Evolutionary conservation across 164 flowering plant species (phyloP), one percentile per base, ranked within the genome.

Genomic region (Liriodendron chinense): DNA sequence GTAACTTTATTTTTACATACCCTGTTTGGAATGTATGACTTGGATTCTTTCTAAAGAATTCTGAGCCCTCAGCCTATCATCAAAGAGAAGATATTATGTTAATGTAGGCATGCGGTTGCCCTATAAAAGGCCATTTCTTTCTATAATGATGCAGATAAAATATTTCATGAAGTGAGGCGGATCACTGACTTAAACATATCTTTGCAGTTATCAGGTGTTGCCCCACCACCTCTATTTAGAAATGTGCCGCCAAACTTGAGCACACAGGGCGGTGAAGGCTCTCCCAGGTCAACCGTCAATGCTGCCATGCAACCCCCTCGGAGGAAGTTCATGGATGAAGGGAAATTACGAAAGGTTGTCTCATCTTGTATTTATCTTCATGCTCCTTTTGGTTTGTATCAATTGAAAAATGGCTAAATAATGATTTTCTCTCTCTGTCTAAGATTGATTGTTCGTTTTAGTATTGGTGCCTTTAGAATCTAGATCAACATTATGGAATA

Each of bases 311-410:
- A 89, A 78, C 98, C 96, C 67, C 98, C 98, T 74, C 82, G 98
- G 81, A 88, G 98, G 76, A 96, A 96, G 83, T 82, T 96, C 78
- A 86, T 96, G 48, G 98, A 94, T 86, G 99, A 96, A 86, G 99
- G 98, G 71, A 96, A 96, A 82, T 74, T 96, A 59, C 87, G 99
- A 22, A 96, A 94, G 99, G 99, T 96, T 63, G 65, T 57, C 23
- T 20, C 25, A 8, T 68, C 53, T 50, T 72, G 20, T 49, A 20
- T 65, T 57, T 7, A 24, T 7, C 57, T 24, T 70, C 21, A 14
- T 77, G 7, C 61, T 59, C 21, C 47, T 61, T 16, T 64, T 63
- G 16, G 70, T 68, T 68, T 68, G 13, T 26, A 20, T 68, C 48
- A 68, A 21, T 68, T 68, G 25, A 34, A 68, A 23, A 18, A 34